Evolutionary conservation across 345 rosid genomes (phyloP), one percentile per base, ranked within the genome.

Genomic region (rapeseed (Brassica napus)): DNA sequence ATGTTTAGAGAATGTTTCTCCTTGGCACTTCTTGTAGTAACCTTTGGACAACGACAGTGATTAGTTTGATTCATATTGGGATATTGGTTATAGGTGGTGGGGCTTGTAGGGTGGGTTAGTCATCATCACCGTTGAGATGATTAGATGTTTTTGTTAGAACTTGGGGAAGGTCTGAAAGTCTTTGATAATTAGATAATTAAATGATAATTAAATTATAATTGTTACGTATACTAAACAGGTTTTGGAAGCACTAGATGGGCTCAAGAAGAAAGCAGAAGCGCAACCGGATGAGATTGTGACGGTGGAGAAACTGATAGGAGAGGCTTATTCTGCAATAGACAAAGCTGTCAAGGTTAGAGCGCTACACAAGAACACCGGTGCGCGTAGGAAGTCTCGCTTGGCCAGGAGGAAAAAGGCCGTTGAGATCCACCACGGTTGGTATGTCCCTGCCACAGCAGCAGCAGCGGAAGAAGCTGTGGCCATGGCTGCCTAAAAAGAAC

Each of bases 401-500:
- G 99, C 99, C 21, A 76, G 98, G 82, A 91, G 92, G 79, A 95
- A 95, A 86, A 92, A 87, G 85, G 88, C 89, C 11, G 93, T 92
- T 14, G 94, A 88, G 82, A 89, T 95, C 70, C 98, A 89, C 82
- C 98, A 87, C 60, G 94, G 93, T 69, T 95, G 97, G 97, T 94
- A 91, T 42, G 77, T 85, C 64, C 97, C 98, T n/a, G 85, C 77
- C 16, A 47, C 86, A 35, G 87, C 74, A 1, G 79, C 70, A 34
- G 67, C 74, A 44, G 37, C 24, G 23, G 12, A 37, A 2, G 64
- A 62, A 58, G 71, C 78, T 75, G 80, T 81, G 35, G 44, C 78
- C 78, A 68, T 74, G 44, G 49, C 86, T 73, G 85, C 67, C 0
- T 84, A 86, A 28, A 28, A 28, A 80, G 8, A 44, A 71, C 23